Evolutionary conservation across 352 stramenopile genomes (phyloP), one percentile per base, ranked within the genome.

Genomic region (Halophytophthora polymorphica): DNA sequence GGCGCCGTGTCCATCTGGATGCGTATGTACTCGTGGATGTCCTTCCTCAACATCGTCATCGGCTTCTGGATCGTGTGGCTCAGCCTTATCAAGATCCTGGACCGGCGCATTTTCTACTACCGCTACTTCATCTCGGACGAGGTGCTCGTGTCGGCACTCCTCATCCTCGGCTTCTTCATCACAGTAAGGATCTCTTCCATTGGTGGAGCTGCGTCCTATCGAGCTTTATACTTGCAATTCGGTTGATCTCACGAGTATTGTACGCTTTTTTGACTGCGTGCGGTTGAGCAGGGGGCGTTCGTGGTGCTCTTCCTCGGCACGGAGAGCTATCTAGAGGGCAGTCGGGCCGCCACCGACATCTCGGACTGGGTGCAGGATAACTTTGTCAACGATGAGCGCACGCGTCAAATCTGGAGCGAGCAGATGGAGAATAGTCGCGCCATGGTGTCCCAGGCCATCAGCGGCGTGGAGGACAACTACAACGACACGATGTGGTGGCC

Each of bases 401-500:
- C 83, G 25, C 74, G 78, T 14, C 68, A 90, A 33, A 70, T 94
- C 5, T 94, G 82, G 81, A 86, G 77, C 38, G 77, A 95, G 43
- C 84, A 95, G 58, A 69, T 95, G 22, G 67, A 87, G 34, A 90
- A 88, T 51, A 88, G 82, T 19, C 82, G 83, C 14, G 69, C 74
- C 10, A 93, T 93, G 83, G 78, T 95, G 12, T 85, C 80, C 3
- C 73, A 87, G 15, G 84, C 79, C 8, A 61, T 95, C 18, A 83
- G 70, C 31, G 73, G 81, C 17, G 68, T 95, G n/a, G 84, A 95
- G 56, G 63, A 88, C 55, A 88, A 89, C 31, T 95, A 92, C 62
- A 95, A 93, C 47, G 76, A 91, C 38, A 95, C 84, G 12, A 91
- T 95, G 77, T 95, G 84, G 84, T 95, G 83, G 81, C 82, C 77